Percentiles rank a stretch among this genome's conserved stretches.
Conservation (phyloP, 148 eudicot species). For the Dianthus caryophyllus region DNA sequence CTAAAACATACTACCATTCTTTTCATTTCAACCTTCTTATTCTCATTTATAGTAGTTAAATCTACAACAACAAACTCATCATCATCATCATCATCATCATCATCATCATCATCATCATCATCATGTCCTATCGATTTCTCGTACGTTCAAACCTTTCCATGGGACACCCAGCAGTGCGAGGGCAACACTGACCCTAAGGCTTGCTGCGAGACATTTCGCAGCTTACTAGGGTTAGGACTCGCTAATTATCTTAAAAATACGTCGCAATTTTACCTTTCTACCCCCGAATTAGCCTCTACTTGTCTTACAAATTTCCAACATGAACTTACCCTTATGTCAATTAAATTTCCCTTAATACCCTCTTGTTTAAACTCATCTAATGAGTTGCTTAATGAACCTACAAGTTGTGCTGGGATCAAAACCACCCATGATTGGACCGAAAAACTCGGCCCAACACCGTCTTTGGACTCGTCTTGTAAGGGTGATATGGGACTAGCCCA, state of each 20-base stretch:
- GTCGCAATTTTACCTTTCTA: constrained; percentile 47
- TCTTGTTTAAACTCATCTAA: constrained; percentile 32
- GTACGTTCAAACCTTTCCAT: constrained; percentile 51
- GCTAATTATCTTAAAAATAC: constrained; percentile 45
- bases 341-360: constrained; percentile 24
- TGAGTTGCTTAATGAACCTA: constrained; percentile 31
- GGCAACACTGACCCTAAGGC: constrained; percentile 18
- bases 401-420: constrained; percentile 49
- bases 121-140: constrained; percentile 51
- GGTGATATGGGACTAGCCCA: constrained; percentile 42
- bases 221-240: constrained; percentile 55
- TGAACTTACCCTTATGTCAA: constrained; percentile 23
- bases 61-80: constrained; percentile 15
- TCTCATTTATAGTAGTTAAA: constrained; percentile 15
- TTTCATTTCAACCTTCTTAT: constrained; percentile 2
- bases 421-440: constrained; percentile 42
- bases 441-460: constrained; percentile 30
- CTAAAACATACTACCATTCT: neutral
- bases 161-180: constrained; percentile 44
- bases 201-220: constrained; percentile 55
- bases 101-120: constrained; percentile 23
- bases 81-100: constrained; percentile 31
- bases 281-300: constrained; percentile 33
- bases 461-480: constrained; percentile 40
- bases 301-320: constrained; percentile 32